These are phyloP conservation scores for Fusarium poae DNA, from an alignment of 2,329 filamentous ascomycete genomes.

Conservation along the genomic window DNA sequence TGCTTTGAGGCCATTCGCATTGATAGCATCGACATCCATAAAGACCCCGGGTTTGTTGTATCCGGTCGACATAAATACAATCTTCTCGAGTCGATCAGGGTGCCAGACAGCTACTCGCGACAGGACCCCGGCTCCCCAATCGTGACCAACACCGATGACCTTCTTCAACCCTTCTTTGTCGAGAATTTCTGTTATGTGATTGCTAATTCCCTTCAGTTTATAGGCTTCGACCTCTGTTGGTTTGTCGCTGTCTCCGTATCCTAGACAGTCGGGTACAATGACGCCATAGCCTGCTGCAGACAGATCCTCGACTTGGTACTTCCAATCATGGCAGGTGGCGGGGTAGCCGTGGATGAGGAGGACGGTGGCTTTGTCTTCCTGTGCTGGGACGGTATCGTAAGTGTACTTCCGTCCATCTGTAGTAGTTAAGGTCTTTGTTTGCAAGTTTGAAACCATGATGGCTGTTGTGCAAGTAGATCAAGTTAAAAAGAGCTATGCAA, in stretches of 20 bases:
- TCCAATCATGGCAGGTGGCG: slow-evolving; percentile 37
- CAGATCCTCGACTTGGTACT: slow-evolving; percentile 28
- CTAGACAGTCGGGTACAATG: slow-evolving; percentile 39
- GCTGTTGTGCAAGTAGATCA: accelerated
- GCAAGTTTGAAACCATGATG: background rate
- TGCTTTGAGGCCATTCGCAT: slow-evolving; percentile 12
- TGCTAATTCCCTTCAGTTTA: slow-evolving; percentile 18
- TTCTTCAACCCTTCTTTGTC: slow-evolving; percentile 22
- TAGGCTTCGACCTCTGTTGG: slow-evolving; percentile 27
- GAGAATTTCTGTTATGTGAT: slow-evolving; percentile 31
- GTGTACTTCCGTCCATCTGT: slow-evolving; percentile 12
- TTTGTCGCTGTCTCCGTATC: slow-evolving; percentile 41
- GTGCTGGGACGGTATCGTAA: slow-evolving; percentile 24
- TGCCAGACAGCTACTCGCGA: slow-evolving; percentile 31
- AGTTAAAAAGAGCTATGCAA: accelerated
- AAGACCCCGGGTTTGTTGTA: slow-evolving; percentile 24
- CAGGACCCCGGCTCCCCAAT: slow-evolving; percentile 35
- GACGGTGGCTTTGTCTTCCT: slow-evolving; percentile 18
- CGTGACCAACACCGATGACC: slow-evolving; percentile 36
- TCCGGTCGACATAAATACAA: slow-evolving; percentile 20
- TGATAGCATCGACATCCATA: slow-evolving; percentile 33
- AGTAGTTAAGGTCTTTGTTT: slow-evolving; percentile 5
- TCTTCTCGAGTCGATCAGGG: slow-evolving; percentile 17
- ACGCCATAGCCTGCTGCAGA: slow-evolving; percentile 33
- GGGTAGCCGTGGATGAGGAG: slow-evolving; percentile 43